Evolutionary conservation across 179 eudicot genomes (phyloP).

Genomic region (Beta lomatogona): DNA sequence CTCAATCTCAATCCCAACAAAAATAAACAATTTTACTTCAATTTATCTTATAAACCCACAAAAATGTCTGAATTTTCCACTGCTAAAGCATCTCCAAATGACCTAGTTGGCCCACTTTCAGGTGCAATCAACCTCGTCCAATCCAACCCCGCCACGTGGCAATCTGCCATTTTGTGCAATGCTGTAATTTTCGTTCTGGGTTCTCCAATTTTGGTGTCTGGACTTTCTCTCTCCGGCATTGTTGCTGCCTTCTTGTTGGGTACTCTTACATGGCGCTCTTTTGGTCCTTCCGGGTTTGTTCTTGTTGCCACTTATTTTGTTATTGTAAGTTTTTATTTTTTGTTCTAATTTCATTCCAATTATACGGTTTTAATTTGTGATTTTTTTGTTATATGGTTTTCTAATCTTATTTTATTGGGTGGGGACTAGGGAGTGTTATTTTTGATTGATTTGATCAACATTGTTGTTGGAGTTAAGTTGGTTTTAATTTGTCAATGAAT

Average conservation of each 20-base stretch:
- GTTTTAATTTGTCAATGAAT: no score
- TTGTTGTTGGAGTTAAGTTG: background rate
- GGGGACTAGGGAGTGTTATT: no score
- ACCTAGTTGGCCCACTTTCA: conserved; percentile 36
- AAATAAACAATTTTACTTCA: background rate
- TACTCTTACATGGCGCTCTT: conserved; percentile 81
- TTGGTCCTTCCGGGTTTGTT: conserved; percentile 72
- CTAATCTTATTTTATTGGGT: no score
- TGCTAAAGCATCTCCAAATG: conserved; percentile 39
- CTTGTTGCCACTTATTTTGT: conserved; percentile 85
- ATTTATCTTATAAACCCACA: conserved; percentile 7
- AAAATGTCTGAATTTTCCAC: conserved; percentile 37
- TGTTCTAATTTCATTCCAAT: background rate
- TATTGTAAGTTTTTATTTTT: conserved; percentile 48
- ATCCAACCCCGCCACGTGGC: conserved; percentile 75
- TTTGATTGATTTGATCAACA: background rate
- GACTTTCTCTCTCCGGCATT: conserved; percentile 74
- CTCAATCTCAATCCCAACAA: conserved; percentile 8
- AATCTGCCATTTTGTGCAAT: conserved; percentile 69
- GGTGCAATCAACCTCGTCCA: conserved; percentile 42
- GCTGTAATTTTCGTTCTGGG: conserved; percentile 67
- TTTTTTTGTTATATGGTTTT: background rate
- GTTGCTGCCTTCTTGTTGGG: conserved; percentile 88
- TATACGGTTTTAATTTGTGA: background rate
- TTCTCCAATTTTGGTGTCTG: conserved; percentile 74